phyloP scores from a whole-genome alignment of 164 flowering plant species.

The Sextonia rubra region DNA sequence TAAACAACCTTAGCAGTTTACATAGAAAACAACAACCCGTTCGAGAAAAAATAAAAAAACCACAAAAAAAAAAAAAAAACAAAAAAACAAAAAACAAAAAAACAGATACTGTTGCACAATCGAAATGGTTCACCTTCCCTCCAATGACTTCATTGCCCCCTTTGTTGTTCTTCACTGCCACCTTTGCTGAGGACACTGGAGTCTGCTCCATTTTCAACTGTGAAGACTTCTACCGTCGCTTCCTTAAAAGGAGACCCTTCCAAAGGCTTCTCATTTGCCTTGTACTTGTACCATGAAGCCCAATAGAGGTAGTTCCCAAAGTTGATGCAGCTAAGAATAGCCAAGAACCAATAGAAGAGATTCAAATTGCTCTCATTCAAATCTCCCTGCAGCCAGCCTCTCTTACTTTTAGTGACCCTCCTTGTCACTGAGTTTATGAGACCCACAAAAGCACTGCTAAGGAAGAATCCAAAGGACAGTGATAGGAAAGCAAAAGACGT shows the following conservation, averaged over 20 bases:
- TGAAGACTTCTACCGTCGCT: background rate
- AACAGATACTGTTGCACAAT: no score
- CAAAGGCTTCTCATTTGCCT: constrained; percentile 4
- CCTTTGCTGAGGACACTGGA: no score
- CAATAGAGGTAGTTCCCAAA: constrained; percentile 47
- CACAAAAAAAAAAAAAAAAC: no score
- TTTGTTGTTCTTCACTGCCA: no score
- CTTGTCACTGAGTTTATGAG: constrained; percentile 43
- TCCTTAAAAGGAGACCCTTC: background rate
- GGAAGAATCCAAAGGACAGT: constrained; percentile 53
- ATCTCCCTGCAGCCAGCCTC: constrained; percentile 53
- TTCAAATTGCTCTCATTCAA: constrained; percentile 42
- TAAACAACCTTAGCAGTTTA: no score
- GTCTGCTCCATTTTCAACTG: background rate
- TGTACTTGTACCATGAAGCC: constrained; percentile 70
- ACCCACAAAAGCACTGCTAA: constrained; percentile 52
- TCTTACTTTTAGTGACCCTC: constrained; percentile 28
- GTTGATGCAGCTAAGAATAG: constrained; percentile 51
- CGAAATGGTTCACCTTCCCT: no score
- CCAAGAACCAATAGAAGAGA: constrained; percentile 66
- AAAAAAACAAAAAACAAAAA: no score
- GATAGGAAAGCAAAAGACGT: constrained; percentile 60
- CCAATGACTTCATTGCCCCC: no score
- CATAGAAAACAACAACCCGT: no score
- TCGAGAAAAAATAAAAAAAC: no score